Conservation (phyloP, 2,329 filamentous ascomycete genomes). For the Diaporthe vaccinii region DNA sequence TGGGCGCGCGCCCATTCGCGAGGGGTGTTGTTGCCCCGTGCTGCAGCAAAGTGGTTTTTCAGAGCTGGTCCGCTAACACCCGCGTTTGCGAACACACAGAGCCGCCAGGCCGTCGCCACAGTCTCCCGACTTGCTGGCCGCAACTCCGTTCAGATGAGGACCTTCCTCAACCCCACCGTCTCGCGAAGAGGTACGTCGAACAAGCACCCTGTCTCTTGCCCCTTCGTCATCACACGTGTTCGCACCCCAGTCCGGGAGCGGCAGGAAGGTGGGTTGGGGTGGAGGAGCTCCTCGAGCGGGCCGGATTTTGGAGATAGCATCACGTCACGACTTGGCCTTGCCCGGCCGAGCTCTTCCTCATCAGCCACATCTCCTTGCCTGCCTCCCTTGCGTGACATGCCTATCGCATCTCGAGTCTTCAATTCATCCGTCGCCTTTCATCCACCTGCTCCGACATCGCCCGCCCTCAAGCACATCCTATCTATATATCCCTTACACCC, state of each 20-base stretch:
- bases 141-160: slow-evolving; percentile 64
- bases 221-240: slow-evolving; percentile 27
- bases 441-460: slow-evolving; percentile 14
- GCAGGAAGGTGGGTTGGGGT: slow-evolving; percentile 13
- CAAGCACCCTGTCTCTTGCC: neutral
- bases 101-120: slow-evolving; percentile 64
- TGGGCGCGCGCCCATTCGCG: neutral
- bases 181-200: slow-evolving; percentile 71
- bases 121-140: slow-evolving; percentile 64
- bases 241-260: slow-evolving; percentile 25
- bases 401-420: neutral
- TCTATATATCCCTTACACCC: neutral
- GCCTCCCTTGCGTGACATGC: neutral
- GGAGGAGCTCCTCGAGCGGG: slow-evolving; percentile 11
- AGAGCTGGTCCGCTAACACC: slow-evolving; percentile 34
- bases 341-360: slow-evolving; percentile 12
- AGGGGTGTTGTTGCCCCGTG: neutral
- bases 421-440: neutral
- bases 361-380: slow-evolving; percentile 1
- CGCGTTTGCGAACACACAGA: slow-evolving; percentile 49
- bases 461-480: neutral
- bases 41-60: slow-evolving; percentile 19
- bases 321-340: slow-evolving; percentile 37
- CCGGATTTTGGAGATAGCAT: slow-evolving; percentile 29
- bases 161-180: slow-evolving; percentile 72